Evolutionary conservation across 2,329 filamentous ascomycete genomes (phyloP).

Genomic region (Biscogniauxia mediterranea): DNA sequence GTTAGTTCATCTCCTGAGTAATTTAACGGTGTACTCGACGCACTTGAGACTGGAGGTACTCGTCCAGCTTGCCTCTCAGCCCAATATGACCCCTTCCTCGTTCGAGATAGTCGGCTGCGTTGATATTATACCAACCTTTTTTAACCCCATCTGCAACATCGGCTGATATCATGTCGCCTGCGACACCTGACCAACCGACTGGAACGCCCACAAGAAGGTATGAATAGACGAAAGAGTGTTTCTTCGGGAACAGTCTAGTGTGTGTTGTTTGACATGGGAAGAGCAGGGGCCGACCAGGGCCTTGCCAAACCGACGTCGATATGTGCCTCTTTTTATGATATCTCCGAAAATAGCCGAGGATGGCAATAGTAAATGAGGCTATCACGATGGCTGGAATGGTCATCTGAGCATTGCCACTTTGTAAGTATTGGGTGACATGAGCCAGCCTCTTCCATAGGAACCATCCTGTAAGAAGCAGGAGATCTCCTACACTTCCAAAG

Average conservation of each 20-base stretch:
- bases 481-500: constrained; percentile 20
- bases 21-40: constrained; percentile 14
- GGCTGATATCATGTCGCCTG: constrained; percentile 56
- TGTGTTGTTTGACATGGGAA: constrained; percentile 67
- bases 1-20: constrained; percentile 12
- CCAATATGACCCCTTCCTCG: constrained; percentile 51
- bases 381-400: constrained; percentile 5
- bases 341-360: constrained; percentile 2
- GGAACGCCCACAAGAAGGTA: constrained; percentile 70
- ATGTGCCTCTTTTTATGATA: constrained; percentile 5
- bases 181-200: constrained; percentile 56
- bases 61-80: constrained; percentile 61
- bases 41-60: constrained; percentile 58
- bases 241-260: constrained; percentile 63
- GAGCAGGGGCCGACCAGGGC: constrained; percentile 46
- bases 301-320: constrained; percentile 20
- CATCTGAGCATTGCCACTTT: not conserved
- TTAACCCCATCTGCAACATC: constrained; percentile 25
- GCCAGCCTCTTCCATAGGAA: constrained; percentile 11
- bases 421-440: constrained; percentile 4
- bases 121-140: constrained; percentile 56
- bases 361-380: constrained; percentile 3
- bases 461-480: constrained; percentile 12
- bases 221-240: constrained; percentile 67
- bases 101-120: constrained; percentile 59